These are phyloP conservation scores for Phascolomyces articulosus DNA, from an alignment of 371 early-diverging fungal species.

Conservation along the genomic window DNA sequence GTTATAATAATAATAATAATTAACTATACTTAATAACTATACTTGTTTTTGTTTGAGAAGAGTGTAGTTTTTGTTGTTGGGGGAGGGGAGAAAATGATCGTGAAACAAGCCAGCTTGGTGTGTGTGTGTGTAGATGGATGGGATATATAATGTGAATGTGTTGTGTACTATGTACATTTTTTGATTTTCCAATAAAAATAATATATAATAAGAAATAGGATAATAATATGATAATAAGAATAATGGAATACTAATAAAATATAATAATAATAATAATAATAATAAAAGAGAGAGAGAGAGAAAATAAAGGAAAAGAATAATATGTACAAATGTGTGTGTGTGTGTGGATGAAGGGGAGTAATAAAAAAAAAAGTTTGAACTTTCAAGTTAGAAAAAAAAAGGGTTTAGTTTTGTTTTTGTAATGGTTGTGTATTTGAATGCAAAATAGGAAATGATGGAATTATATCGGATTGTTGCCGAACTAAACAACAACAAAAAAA, in stretches of 20 bases:
- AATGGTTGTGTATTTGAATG: background rate
- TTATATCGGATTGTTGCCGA: too few relatives aligned
- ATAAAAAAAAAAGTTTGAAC: too few relatives aligned
- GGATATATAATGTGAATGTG: background rate
- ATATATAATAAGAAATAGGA: too few relatives aligned
- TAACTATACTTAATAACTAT: too few relatives aligned
- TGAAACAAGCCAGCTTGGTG: background rate
- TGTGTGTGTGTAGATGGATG: background rate
- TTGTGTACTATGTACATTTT: constrained; percentile 6
- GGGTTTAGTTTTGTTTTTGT: too few relatives aligned
- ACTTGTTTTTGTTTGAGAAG: background rate
- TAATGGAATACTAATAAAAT: too few relatives aligned
- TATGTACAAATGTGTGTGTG: constrained; percentile 10
- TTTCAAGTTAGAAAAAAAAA: background rate
- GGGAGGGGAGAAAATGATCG: too few relatives aligned
- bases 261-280: background rate
- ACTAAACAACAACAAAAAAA: too few relatives aligned
- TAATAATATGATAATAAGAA: too few relatives aligned
- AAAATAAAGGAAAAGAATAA: background rate
- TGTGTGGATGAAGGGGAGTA: too few relatives aligned
- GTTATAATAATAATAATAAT: background rate
- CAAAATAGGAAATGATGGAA: background rate
- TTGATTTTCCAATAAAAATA: too few relatives aligned
- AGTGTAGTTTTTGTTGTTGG: too few relatives aligned
- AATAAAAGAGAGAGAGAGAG: background rate